Conservation (phyloP, 2,329 filamentous ascomycete species). For the Talaromyces islandicus region DNA sequence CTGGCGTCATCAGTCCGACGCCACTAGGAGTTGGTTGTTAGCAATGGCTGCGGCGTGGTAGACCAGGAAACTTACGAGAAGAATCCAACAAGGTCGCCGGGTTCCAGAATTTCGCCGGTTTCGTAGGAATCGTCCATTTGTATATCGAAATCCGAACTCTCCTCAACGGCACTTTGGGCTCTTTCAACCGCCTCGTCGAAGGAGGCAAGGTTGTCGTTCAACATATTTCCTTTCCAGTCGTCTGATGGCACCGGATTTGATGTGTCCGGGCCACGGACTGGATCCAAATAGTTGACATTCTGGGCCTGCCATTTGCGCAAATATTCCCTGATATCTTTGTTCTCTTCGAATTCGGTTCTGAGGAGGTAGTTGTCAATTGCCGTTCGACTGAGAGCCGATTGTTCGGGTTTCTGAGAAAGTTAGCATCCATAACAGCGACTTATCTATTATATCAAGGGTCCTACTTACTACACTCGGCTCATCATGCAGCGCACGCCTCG, state of each 20-base stretch:
- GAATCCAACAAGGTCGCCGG: conserved; percentile 36
- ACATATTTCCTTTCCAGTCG: conserved; percentile 25
- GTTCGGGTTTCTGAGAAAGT: neutral
- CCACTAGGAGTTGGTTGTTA: conserved; percentile 11
- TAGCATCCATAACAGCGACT: neutral
- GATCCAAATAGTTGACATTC: conserved; percentile 24
- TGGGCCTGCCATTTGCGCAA: conserved; percentile 34
- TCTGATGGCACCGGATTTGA: conserved; percentile 3
- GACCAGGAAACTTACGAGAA: conserved; percentile 20
- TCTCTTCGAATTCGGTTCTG: conserved; percentile 28
- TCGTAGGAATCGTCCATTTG: conserved; percentile 25
- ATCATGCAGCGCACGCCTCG: neutral
- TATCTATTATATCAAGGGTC: neutral
- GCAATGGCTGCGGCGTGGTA: neutral
- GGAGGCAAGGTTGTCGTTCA: conserved; percentile 26
- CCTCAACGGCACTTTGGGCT: conserved; percentile 18
- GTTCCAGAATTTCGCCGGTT: conserved; percentile 26
- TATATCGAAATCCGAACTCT: conserved; percentile 20
- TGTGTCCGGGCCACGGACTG: conserved; percentile 19
- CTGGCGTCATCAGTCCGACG: conserved; percentile 25
- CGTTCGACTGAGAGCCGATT: conserved; percentile 4
- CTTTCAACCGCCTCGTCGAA: conserved; percentile 21
- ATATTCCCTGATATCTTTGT: conserved; percentile 36
- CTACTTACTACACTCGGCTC: neutral
- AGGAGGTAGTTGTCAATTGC: conserved; percentile 23